Conservation (phyloP, 2,329 filamentous ascomycete genomes). For the Pseudogymnoascus sp. region DNA sequence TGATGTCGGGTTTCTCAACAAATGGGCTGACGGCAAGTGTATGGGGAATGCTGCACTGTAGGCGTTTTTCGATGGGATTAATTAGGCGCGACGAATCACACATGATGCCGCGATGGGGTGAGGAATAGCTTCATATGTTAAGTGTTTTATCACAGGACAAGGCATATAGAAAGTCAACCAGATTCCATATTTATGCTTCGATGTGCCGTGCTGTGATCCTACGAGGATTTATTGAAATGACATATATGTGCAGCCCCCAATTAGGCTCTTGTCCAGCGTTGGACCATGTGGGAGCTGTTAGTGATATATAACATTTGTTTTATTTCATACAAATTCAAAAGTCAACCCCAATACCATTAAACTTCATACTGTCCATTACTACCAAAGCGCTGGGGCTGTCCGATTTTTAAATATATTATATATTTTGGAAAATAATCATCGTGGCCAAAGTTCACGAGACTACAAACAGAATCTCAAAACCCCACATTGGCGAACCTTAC, state of each 20-base stretch:
- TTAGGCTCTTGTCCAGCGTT: not conserved
- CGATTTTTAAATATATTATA: not conserved
- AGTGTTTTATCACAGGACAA: not conserved
- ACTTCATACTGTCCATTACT: not conserved
- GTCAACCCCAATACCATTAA: not conserved
- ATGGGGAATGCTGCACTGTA: slow-evolving; percentile 2
- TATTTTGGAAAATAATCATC: not conserved
- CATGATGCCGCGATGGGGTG: not conserved
- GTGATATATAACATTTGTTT: not conserved
- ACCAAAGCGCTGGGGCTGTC: too few relatives aligned
- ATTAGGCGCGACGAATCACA: not conserved
- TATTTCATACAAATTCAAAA: not conserved
- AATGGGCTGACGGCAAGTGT: slow-evolving; percentile 2
- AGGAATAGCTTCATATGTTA: slow-evolving; percentile 7
- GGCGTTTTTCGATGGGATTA: slow-evolving; percentile 1
- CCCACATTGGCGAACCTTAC: not conserved
- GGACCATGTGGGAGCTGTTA: not conserved
- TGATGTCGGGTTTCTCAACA: slow-evolving; percentile 6
- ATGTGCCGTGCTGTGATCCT: not conserved
- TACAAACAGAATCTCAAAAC: not conserved
- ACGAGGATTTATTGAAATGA: not conserved
- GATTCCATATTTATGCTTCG: not conserved
- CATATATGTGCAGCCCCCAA: not conserved
- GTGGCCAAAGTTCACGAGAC: not conserved
- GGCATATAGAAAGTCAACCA: slow-evolving; percentile 1